Evolutionary conservation across 2,329 filamentous ascomycete species (phyloP), one percentile per base, ranked within the genome.

Genomic region (Cyphellophora europaea): DNA sequence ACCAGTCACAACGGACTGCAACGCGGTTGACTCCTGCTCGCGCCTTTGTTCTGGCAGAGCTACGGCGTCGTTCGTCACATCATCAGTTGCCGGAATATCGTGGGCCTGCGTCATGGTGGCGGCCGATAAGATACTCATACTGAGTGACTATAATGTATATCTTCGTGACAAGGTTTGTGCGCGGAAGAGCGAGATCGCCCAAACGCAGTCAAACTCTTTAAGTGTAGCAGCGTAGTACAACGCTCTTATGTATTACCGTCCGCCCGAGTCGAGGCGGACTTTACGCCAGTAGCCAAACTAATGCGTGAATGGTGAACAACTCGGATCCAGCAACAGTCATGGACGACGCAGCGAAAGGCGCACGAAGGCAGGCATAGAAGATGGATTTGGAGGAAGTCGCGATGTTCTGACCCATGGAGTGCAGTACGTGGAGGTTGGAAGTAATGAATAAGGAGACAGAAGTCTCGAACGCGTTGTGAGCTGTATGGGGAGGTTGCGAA

Each of bases 191-290:
- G n/a, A n/a, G n/a, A n/a, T n/a, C n/a, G n/a, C n/a, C n/a, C n/a
- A n/a, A n/a, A n/a, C n/a, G n/a, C n/a, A n/a, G n/a, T n/a, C n/a
- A n/a, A n/a, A n/a, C n/a, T n/a, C n/a, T n/a, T n/a, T n/a, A n/a
- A n/a, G n/a, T n/a, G n/a, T n/a, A n/a, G n/a, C n/a, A n/a, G n/a
- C n/a, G n/a, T n/a, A n/a, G n/a, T n/a, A n/a, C n/a, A n/a, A n/a
- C n/a, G n/a, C n/a, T n/a, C n/a, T n/a, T n/a, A n/a, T n/a, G n/a
- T 56, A 53, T 66, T 65, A 65, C 61, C 62, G 63, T 67, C 64
- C 64, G 63, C 59, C 62, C 62, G 58, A 41, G 59, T 65, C 61
- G 67, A 62, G 64, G 66, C 64, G 63, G 64, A 67, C 63, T 56
- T 49, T 54, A 50, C 49, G 59, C 62, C 62, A 56, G 57, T 65